Percentiles rank a stretch among this genome's conserved stretches.
Conservation (phyloP, 805 yeast genomes). For the Isabelozyma heimii region DNA sequence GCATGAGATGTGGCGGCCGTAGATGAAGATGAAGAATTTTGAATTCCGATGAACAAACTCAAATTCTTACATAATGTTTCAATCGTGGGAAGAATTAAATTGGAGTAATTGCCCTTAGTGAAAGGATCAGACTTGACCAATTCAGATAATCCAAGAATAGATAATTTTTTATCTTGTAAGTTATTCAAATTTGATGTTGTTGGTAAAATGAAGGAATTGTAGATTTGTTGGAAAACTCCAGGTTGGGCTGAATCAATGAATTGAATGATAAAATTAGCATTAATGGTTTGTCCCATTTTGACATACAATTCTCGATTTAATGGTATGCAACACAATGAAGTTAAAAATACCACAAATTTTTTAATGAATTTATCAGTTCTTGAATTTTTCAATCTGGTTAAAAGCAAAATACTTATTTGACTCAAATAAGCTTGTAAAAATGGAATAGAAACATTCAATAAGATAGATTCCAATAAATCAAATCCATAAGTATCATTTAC, state of each 20-base stretch:
- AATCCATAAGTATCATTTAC: constrained; percentile 80
- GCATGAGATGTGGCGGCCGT: constrained; percentile 12
- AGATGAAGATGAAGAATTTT: constrained; percentile 6
- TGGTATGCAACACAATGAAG: constrained; percentile 44
- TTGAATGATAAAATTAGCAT: constrained; percentile 49
- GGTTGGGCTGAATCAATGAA: constrained; percentile 74
- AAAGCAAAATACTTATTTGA: constrained; percentile 71
- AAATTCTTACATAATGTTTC: constrained; percentile 33
- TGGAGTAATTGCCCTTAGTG: constrained; percentile 14
- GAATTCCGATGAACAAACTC: constrained; percentile 25
- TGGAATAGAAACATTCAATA: constrained; percentile 53
- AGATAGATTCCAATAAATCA: constrained; percentile 72
- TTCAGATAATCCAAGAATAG: constrained; percentile 48
- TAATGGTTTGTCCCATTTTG: constrained; percentile 36
- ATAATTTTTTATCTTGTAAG: constrained; percentile 54
- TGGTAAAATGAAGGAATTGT: constrained; percentile 51
- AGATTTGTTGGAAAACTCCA: constrained; percentile 53
- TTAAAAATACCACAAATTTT: constrained; percentile 63
- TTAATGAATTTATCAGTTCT: constrained; percentile 80
- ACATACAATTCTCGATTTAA: constrained; percentile 16
- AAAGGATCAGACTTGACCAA: constrained; percentile 29
- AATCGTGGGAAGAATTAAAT: constrained; percentile 23
- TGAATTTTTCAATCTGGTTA: constrained; percentile 77
- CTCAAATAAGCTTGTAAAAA: constrained; percentile 53
- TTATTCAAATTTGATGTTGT: constrained; percentile 47